Evolutionary conservation across 2,329 filamentous ascomycete genomes (phyloP).

Genomic region (Beauveria pseudobassiana): DNA sequence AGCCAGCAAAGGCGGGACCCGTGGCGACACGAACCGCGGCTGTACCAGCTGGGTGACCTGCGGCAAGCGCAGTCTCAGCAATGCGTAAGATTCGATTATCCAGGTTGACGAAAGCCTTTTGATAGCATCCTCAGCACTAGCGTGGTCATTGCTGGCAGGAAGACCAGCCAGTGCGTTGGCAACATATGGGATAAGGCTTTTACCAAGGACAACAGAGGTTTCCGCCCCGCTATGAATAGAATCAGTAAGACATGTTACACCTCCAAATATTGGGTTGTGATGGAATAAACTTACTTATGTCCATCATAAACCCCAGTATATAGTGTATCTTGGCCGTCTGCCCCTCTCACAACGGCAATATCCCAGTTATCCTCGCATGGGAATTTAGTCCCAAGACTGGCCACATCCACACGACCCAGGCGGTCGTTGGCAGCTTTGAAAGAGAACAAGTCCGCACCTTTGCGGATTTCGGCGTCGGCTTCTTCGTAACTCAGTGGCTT

Average conservation of each 20-base stretch:
- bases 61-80: background rate
- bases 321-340: background rate
- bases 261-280: no score
- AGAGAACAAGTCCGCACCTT: background rate
- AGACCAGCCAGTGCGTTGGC: background rate
- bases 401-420: constrained; percentile 1
- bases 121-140: background rate
- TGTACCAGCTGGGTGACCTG: background rate
- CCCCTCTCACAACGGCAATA: background rate
- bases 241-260: background rate
- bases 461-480: background rate
- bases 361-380: constrained; percentile 2
- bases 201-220: background rate
- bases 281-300: background rate
- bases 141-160: background rate
- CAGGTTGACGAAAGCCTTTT: background rate
- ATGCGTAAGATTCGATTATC: background rate
- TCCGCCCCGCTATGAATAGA: background rate
- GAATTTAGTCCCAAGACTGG: background rate
- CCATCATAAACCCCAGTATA: constrained; percentile 4
- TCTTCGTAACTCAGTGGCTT: background rate
- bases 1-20: constrained; percentile 1
- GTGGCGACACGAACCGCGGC: background rate
- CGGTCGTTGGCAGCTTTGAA: background rate
- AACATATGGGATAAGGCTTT: constrained; percentile 2